Evolutionary conservation across 2,329 filamentous ascomycete genomes (phyloP), one percentile per base, ranked within the genome.

Genomic region (Macrophomina phaseolina): DNA sequence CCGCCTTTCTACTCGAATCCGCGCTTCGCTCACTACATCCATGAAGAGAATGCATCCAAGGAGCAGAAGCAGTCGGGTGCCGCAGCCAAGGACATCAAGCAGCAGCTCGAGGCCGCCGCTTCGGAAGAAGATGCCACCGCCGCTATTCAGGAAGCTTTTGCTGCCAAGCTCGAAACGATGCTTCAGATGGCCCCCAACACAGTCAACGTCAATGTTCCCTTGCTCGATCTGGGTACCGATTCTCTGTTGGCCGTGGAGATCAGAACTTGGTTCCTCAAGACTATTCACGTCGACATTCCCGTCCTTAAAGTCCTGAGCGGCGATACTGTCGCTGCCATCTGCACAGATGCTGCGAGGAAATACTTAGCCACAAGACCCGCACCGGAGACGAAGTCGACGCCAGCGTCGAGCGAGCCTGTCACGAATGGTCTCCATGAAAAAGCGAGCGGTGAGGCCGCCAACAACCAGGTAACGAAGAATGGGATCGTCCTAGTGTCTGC

Each of bases 301-400:
- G 78, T 85, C 4, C 73, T 85, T 2, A 81, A 83, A 64, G 76
- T 85, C 51, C 69, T 84, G 6, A 74, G 78, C 36, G 53, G 78
- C 7, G 63, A 34, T 2, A 65, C 69, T 30, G 9, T 36, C 5
- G 11, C 16, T 12, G 8, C 14, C 18, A 58, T 58, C 16, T 58
- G 53, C 53, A 12, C 11, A 38, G 36, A 38, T 38, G 36, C 36
- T 8, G 11, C 36, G 36, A 7, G 36, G 6, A 38, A 38, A 38
- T 38, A 38, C 36, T 23, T 23, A 23, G 23, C 23, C 23, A 23
- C 23, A 23, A 23, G 23, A 23, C 23, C 23, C 3, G 23, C 23
- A 23, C 23, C 23, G 23, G 23, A 23, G 23, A 3, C 23, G 23
- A 23, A 23, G 23, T 23, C 23, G 1, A 23, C 23, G 23, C 23